Conservation (phyloP, 2,329 filamentous ascomycete genomes). For the Curvularia lunata region DNA sequence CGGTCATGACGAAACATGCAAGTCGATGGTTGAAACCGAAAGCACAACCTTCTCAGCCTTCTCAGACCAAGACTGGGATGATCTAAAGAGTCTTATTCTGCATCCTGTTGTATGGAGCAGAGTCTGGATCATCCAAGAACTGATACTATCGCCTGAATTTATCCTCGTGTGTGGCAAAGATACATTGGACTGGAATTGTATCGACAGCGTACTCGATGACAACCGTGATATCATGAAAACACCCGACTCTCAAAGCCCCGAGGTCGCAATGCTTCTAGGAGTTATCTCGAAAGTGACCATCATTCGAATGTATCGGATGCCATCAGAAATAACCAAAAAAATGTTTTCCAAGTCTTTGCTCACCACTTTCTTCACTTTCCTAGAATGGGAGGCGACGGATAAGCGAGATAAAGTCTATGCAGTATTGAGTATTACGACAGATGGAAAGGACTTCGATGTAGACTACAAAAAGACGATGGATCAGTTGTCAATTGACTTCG, state of each 20-base stretch:
- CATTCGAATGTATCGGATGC: neutral
- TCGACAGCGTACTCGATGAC: neutral
- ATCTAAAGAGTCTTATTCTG: neutral
- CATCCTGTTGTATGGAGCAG: neutral
- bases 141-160: neutral
- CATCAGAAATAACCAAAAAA: neutral
- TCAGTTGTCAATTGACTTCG: neutral
- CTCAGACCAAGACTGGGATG: neutral
- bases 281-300: neutral
- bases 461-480: neutral
- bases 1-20: neutral
- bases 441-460: neutral
- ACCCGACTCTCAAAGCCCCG: neutral
- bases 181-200: neutral
- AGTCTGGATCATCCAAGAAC: neutral
- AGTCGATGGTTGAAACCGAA: neutral
- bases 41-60: neutral
- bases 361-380: neutral
- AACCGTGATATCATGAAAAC: neutral
- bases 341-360: neutral
- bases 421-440: neutral
- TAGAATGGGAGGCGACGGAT: neutral
- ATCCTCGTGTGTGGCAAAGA: neutral
- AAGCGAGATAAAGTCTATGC: neutral
- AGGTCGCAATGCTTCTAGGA: no score